phyloP scores from a whole-genome alignment of 306 rosid genomes.

The Quillaja saponaria region DNA sequence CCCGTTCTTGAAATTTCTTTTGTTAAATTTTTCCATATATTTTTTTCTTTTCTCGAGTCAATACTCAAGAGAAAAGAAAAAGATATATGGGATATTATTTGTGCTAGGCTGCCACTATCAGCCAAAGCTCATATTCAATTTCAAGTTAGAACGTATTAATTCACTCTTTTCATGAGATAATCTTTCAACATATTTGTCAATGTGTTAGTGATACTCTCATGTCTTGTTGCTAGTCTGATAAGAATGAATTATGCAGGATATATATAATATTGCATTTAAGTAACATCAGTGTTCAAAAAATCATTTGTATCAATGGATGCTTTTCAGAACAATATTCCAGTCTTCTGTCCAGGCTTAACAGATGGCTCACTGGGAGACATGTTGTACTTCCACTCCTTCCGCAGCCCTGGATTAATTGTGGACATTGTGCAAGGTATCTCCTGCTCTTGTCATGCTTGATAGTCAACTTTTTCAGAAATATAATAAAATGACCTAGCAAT shows the following conservation, averaged over 20 bases:
- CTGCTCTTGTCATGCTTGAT: slow-evolving; percentile 4
- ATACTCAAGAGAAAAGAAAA: background rate
- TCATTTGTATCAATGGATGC: slow-evolving; percentile 13
- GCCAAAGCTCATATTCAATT: background rate
- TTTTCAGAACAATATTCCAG: slow-evolving; percentile 84
- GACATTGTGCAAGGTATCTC: slow-evolving; percentile 76
- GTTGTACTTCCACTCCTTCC: slow-evolving; percentile 88
- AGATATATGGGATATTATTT: background rate
- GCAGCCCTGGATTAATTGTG: slow-evolving; percentile 72
- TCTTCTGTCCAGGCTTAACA: slow-evolving; percentile 87
- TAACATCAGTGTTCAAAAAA: background rate
- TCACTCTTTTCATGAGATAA: background rate
- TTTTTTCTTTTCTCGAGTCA: background rate
- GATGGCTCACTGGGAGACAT: slow-evolving; percentile 98
- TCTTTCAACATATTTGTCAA: background rate
- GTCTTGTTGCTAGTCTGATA: no score
- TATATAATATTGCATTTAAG: background rate
- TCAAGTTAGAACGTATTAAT: background rate
- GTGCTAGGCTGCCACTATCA: background rate
- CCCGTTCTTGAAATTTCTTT: background rate
- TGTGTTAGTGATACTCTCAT: background rate
- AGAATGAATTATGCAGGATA: no score
- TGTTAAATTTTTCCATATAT: background rate
- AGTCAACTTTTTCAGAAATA: slow-evolving; percentile 4
- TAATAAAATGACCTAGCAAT: slow-evolving; percentile 24